Evolutionary conservation across 768 basidiomycete species (phyloP).

Genomic region (Mycena epipterygia): DNA sequence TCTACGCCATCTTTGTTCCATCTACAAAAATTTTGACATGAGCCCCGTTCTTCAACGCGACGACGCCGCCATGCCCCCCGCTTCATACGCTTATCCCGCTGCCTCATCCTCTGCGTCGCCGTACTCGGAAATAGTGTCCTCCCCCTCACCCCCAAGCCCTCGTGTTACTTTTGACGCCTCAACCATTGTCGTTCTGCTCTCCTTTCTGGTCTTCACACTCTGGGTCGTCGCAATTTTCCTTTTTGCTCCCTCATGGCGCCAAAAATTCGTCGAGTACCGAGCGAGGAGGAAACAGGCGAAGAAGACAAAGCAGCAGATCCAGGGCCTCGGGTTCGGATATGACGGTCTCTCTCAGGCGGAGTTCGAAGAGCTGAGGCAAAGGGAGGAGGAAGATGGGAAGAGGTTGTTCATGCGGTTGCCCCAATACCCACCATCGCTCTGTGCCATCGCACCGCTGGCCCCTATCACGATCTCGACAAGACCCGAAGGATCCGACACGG

Average conservation of each 20-base stretch:
- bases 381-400: slow-evolving; percentile 33
- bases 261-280: slow-evolving; percentile 7
- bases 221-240: slow-evolving; percentile 34
- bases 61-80: slow-evolving; percentile 9
- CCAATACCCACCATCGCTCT: slow-evolving; percentile 36
- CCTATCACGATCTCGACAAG: slow-evolving; percentile 29
- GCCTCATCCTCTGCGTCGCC: slow-evolving; percentile 7
- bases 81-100: slow-evolving; percentile 3
- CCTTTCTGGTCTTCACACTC: slow-evolving; percentile 35
- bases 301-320: slow-evolving; percentile 23
- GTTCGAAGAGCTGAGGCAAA: slow-evolving; percentile 26
- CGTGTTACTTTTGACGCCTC: slow-evolving; percentile 27
- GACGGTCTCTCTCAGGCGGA: slow-evolving; percentile 40
- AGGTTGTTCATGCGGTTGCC: slow-evolving; percentile 34
- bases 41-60: slow-evolving; percentile 21
- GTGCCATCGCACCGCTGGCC: slow-evolving; percentile 18
- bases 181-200: slow-evolving; percentile 36
- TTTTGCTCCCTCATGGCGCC: slow-evolving; percentile 32
- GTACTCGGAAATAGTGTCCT: neutral
- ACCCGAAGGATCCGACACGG: neutral
- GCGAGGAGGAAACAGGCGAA: slow-evolving; percentile 18
- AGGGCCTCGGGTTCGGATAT: slow-evolving; percentile 40
- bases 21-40: slow-evolving; percentile 8
- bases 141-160: neutral
- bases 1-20: too few relatives aligned